Conservation (phyloP, 331 rosid species). For the Erythrophleum ivorense region DNA sequence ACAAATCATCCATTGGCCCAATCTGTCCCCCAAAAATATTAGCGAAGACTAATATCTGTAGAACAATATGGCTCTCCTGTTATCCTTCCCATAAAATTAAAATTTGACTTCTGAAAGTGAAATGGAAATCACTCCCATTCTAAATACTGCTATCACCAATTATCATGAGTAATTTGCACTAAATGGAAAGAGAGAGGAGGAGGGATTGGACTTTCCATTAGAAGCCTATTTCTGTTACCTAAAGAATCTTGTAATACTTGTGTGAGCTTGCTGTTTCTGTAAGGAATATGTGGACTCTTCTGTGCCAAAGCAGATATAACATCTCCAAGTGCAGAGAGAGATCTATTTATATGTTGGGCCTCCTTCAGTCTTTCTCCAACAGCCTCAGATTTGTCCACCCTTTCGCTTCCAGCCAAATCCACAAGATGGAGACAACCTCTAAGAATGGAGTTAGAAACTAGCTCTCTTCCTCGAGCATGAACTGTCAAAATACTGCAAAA, state of each 20-base stretch:
- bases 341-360: constrained; percentile 94
- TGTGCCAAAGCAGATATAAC: constrained; percentile 98
- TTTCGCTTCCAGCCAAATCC: constrained; percentile 98
- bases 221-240: constrained; percentile 54
- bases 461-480: constrained; percentile 87
- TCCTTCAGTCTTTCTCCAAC: constrained; percentile 97
- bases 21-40: background rate
- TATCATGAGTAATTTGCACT: constrained; percentile 5
- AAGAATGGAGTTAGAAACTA: constrained; percentile 74
- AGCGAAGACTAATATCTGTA: background rate
- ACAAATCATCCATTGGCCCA: background rate
- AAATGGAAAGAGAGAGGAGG: background rate
- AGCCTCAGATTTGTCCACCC: constrained; percentile 98
- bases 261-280: constrained; percentile 96
- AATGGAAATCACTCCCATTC: constrained; percentile 24
- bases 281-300: constrained; percentile 89
- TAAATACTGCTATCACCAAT: background rate
- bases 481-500: constrained; percentile 85
- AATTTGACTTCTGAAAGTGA: background rate
- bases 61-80: constrained; percentile 3
- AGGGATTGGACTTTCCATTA: background rate
- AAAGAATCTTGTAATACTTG: constrained; percentile 97
- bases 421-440: constrained; percentile 98
- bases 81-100: background rate
- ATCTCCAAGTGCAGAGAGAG: constrained; percentile 99